Evolutionary conservation across 164 flowering plant genomes (phyloP).

Genomic region (Kalanchoe fedtschenkoi): DNA sequence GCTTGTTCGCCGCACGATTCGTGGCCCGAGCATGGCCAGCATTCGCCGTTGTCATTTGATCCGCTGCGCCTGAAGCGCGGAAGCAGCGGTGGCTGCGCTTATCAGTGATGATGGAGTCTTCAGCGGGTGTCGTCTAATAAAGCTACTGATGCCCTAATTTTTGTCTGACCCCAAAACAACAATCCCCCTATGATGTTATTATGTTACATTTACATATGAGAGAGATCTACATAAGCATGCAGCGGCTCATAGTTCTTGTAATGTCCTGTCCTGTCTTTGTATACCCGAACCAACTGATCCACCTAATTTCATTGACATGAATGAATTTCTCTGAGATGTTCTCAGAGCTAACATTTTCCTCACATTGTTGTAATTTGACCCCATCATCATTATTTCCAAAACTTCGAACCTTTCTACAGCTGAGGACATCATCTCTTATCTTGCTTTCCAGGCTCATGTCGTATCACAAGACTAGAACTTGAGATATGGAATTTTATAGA

Average conservation of each 20-base stretch:
- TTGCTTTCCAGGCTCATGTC: too few relatives aligned
- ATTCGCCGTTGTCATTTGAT: neutral
- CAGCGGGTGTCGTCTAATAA: neutral
- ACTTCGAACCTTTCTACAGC: too few relatives aligned
- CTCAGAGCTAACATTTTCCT: neutral
- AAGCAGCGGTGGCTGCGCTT: neutral
- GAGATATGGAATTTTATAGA: too few relatives aligned
- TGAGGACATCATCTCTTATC: too few relatives aligned
- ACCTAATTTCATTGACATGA: neutral
- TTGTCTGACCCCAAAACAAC: neutral
- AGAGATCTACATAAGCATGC: neutral
- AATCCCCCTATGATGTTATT: neutral
- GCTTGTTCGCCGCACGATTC: conserved; percentile 10
- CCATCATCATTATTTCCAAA: too few relatives aligned
- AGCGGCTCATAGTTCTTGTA: neutral
- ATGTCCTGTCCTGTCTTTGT: neutral
- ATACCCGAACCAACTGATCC: too few relatives aligned
- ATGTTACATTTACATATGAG: conserved; percentile 1
- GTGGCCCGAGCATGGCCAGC: neutral
- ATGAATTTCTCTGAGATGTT: neutral
- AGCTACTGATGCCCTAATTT: neutral
- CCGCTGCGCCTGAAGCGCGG: neutral
- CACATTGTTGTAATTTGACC: neutral
- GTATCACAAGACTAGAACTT: too few relatives aligned
- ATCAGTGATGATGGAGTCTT: neutral